Evolutionary conservation across 305 asterid species (phyloP).

Genomic region (Fraxinus sp.): DNA sequence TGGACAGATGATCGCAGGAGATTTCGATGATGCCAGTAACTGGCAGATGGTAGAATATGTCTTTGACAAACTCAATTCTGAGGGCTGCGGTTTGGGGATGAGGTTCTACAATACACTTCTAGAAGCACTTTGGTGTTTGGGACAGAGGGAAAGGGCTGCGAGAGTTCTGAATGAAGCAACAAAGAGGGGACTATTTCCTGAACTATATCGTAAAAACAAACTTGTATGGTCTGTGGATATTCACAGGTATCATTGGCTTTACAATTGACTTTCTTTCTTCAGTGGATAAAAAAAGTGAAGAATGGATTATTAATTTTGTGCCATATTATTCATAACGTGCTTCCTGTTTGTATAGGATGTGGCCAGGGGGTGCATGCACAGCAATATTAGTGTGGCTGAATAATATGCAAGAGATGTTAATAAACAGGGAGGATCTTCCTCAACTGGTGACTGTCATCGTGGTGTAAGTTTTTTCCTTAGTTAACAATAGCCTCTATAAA

Average conservation of each 20-base stretch:
- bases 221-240: conserved; percentile 87
- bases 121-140: conserved; percentile 95
- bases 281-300: background rate
- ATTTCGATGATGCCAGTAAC: conserved; percentile 69
- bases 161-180: conserved; percentile 88
- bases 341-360: conserved; percentile 59
- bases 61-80: conserved; percentile 81
- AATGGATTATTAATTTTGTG: background rate
- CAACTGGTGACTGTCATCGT: conserved; percentile 73
- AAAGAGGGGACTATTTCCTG: conserved; percentile 86
- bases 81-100: conserved; percentile 83
- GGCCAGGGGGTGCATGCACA: conserved; percentile 94
- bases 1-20: conserved; percentile 90
- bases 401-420: conserved; percentile 53
- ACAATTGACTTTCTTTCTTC: conserved; percentile 5
- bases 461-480: conserved; percentile 56
- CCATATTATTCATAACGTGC: background rate
- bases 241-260: conserved; percentile 63
- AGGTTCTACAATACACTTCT: conserved; percentile 76
- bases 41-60: conserved; percentile 99
- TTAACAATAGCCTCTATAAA: background rate
- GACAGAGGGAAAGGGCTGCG: conserved; percentile 91
- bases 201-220: conserved; percentile 71
- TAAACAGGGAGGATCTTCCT: conserved; percentile 70
- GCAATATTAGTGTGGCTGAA: conserved; percentile 83